phyloP scores from a whole-genome alignment of 352 stramenopile species.

The Pythium guiyangense region DNA sequence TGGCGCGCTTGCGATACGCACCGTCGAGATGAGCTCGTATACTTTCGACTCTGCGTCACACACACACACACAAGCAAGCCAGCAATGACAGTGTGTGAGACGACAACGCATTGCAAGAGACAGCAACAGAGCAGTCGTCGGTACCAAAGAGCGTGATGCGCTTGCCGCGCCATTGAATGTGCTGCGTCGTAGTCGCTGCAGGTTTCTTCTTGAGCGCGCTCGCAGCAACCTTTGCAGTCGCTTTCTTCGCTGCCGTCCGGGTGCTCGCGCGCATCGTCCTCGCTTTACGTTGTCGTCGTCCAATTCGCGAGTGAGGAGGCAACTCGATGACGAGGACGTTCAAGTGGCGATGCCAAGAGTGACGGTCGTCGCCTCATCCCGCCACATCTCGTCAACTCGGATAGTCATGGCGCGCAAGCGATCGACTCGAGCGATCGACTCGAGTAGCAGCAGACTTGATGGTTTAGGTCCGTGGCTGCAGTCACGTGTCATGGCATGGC shows the following conservation, averaged over 20 bases:
- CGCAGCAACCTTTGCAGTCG: slow-evolving; percentile 1
- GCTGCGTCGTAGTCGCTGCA: slow-evolving; percentile 25
- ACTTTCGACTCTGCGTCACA: slow-evolving; percentile 57
- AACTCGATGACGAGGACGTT: too few relatives aligned
- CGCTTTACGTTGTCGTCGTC: neutral
- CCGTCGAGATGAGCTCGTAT: slow-evolving; percentile 77
- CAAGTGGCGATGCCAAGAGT: too few relatives aligned
- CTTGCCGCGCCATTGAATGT: slow-evolving; percentile 66
- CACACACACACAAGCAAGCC: neutral
- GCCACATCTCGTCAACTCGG: too few relatives aligned
- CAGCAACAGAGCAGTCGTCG: too few relatives aligned
- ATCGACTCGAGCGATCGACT: too few relatives aligned
- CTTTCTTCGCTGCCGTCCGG: neutral
- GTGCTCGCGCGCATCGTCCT: neutral
- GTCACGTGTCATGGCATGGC: too few relatives aligned
- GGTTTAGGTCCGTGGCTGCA: too few relatives aligned
- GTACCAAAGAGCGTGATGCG: slow-evolving; percentile 72
- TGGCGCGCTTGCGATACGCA: slow-evolving; percentile 9
- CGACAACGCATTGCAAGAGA: neutral
- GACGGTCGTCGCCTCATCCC: too few relatives aligned
- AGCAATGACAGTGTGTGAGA: neutral
- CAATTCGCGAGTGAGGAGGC: neutral
- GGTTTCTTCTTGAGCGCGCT: slow-evolving; percentile 16
- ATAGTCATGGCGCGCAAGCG: too few relatives aligned
- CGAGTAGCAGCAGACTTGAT: too few relatives aligned